These are phyloP conservation scores for Cyberlindnera americana DNA, from an alignment of 805 yeast species.

Conservation along the genomic window DNA sequence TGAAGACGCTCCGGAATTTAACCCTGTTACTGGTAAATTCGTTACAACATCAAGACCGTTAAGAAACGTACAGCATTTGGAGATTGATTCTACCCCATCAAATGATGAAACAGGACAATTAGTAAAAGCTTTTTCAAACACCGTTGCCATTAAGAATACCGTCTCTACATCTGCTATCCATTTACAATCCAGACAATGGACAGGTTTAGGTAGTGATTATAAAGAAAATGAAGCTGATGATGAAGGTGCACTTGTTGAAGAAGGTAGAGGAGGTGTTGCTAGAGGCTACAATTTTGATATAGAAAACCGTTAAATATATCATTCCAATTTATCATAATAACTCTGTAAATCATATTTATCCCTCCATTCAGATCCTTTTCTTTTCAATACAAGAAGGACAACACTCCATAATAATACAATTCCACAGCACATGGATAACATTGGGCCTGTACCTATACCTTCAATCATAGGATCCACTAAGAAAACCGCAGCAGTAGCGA, in stretches of 20 bases:
- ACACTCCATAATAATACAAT: constrained; percentile 42
- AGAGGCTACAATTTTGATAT: constrained; percentile 65
- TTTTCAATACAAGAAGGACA: constrained; percentile 45
- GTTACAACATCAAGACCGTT: constrained; percentile 73
- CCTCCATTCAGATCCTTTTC: constrained; percentile 57
- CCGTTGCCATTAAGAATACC: constrained; percentile 67
- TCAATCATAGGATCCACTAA: constrained; percentile 64
- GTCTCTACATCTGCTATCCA: constrained; percentile 84
- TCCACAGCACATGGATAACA: constrained; percentile 65
- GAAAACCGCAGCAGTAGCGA: constrained; percentile 77
- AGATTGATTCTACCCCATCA: constrained; percentile 42
- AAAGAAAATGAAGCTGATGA: constrained; percentile 37
- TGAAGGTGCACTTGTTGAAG: constrained; percentile 73
- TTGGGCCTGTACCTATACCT: constrained; percentile 69
- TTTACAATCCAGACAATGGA: constrained; percentile 75
- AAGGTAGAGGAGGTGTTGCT: constrained; percentile 86
- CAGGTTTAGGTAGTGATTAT: constrained; percentile 88
- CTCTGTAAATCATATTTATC: constrained; percentile 56
- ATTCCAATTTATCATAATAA: constrained; percentile 45
- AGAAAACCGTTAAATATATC: constrained; percentile 5
- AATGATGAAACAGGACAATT: constrained; percentile 26
- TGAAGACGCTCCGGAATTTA: constrained; percentile 76
- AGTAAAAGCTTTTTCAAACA: constrained; percentile 52
- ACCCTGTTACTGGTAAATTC: constrained; percentile 81
- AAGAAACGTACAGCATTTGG: constrained; percentile 60